A percentile compares a stretch with the other conserved stretches of the same genome.
Conservation (phyloP, 2,329 filamentous ascomycete species). For the Chaetothyriales sp. region DNA sequence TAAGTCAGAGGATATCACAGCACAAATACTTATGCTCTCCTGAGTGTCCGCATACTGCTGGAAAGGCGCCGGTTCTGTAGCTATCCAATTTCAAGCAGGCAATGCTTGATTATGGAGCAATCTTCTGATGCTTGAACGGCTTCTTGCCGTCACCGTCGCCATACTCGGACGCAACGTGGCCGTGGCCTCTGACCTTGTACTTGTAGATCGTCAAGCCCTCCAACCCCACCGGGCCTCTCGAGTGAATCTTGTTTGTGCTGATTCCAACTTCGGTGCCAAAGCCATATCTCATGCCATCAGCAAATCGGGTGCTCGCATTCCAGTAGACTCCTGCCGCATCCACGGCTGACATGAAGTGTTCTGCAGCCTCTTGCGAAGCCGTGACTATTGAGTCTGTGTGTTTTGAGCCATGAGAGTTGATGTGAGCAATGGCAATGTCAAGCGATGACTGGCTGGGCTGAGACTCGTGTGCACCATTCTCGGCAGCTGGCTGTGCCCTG, state of each 20-base stretch:
- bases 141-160: slow-evolving; percentile 36
- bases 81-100: too few relatives aligned
- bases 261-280: slow-evolving; percentile 98
- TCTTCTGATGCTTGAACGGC: slow-evolving; percentile 40
- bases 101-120: slow-evolving; percentile 17
- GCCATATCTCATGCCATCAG: slow-evolving; percentile 91
- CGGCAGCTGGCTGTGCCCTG: not conserved
- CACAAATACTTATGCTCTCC: too few relatives aligned
- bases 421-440: slow-evolving; percentile 64
- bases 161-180: slow-evolving; percentile 69
- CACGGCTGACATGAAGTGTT: slow-evolving; percentile 68
- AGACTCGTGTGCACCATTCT: slow-evolving; percentile 2
- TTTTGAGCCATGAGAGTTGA: slow-evolving; percentile 81
- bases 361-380: slow-evolving; percentile 48
- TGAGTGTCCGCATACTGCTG: too few relatives aligned
- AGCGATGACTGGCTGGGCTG: slow-evolving; percentile 27
- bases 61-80: too few relatives aligned
- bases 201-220: slow-evolving; percentile 96
- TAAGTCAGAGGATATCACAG: too few relatives aligned
- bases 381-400: slow-evolving; percentile 92
- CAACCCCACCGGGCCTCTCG: slow-evolving; percentile 78
- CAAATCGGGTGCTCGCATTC: slow-evolving; percentile 89
- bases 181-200: slow-evolving; percentile 72
- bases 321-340: slow-evolving; percentile 91
- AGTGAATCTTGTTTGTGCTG: slow-evolving; percentile 97